These are phyloP conservation scores for Colletotrichum sp. DNA, from an alignment of 2,329 filamentous ascomycete genomes.

Conservation along the genomic window DNA sequence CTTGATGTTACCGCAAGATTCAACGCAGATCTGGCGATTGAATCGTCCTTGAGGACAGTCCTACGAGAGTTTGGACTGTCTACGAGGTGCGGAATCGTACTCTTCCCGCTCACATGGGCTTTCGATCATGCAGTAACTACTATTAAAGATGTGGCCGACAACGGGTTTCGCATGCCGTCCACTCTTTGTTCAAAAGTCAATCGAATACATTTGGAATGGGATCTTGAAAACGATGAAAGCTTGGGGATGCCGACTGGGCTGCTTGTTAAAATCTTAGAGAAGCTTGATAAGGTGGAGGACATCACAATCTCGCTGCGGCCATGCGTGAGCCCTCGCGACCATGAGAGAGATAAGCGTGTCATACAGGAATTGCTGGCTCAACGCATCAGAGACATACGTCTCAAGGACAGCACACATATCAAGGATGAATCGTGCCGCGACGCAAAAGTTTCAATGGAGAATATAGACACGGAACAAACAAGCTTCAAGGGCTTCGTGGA, in stretches of 20 bases:
- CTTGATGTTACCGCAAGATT: neutral
- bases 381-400: neutral
- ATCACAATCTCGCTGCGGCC: neutral
- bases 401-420: neutral
- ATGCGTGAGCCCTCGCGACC: neutral
- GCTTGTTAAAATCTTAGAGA: neutral
- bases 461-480: neutral
- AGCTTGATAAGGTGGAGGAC: neutral
- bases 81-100: neutral
- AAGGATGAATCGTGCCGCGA: neutral
- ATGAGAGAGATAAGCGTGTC: neutral
- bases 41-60: neutral
- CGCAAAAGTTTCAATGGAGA: neutral
- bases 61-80: rapidly evolving
- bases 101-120: neutral
- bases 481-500: neutral
- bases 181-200: neutral
- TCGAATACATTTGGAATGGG: neutral
- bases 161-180: rapidly evolving
- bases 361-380: neutral
- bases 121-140: neutral
- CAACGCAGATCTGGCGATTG: neutral
- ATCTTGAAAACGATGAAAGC: neutral
- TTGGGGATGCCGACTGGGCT: neutral
- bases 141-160: neutral